Conservation (phyloP, 441 rosid genomes). For the Pelargonium myrrhifolium region DNA sequence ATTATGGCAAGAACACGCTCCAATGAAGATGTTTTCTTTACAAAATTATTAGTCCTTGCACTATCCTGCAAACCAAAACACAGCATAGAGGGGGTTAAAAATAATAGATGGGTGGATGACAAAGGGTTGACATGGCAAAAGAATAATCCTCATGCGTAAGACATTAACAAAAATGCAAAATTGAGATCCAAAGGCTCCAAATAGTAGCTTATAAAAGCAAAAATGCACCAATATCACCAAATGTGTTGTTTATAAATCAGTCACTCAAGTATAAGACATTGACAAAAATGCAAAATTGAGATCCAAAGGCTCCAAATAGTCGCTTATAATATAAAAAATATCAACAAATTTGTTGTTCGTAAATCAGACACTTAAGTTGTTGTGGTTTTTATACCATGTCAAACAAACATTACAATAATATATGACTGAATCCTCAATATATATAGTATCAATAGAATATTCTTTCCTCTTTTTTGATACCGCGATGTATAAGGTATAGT, state of each 20-base stretch:
- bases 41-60: conserved; percentile 21
- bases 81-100: background rate
- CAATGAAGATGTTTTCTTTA: conserved; percentile 41
- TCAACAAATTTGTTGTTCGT: background rate
- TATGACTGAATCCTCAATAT: background rate
- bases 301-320: background rate
- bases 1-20: conserved; percentile 52
- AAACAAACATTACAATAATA: conserved; percentile 6
- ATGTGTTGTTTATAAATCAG: too few species aligned
- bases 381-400: background rate
- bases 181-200: background rate
- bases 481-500: background rate
- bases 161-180: conserved; percentile 3
- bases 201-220: background rate
- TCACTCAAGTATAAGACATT: too few species aligned
- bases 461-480: background rate
- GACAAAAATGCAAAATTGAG: background rate
- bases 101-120: background rate
- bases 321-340: background rate
- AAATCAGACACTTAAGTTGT: too few species aligned
- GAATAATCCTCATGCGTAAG: background rate
- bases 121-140: background rate
- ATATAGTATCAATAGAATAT: background rate
- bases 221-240: background rate
- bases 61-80: conserved; percentile 46